Evolutionary conservation across 192 early-diverging fungal species (phyloP), one percentile per base, ranked within the genome.

Genomic region (Coemansia sp.): DNA sequence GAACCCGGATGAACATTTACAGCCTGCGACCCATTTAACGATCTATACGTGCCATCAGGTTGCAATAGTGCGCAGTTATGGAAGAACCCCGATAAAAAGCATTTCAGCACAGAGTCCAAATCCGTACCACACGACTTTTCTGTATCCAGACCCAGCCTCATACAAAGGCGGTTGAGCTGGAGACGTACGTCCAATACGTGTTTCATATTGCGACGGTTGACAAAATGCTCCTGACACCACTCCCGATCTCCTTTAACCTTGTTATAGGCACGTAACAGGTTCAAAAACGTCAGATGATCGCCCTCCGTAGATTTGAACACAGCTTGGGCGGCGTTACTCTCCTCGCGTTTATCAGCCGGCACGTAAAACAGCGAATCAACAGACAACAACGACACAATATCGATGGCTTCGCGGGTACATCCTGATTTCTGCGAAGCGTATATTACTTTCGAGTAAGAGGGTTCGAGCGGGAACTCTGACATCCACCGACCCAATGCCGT

Each of bases 211-310:
- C 97, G 82, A 8, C 79, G 85, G 74, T 95, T 96, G 58, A 99
- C 89, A 85, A 94, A 99, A 74, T 99, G 92, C 52, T 95, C 91
- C 38, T 85, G 74, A 78, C 96, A 99, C 97, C 97, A 99, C 27
- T 87, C 87, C 3, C 78, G 67, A 66, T 97, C 92, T 13, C 93
- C 95, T 22, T 93, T 86, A 6, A 91, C 92, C 29, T 87, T 86
- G 69, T 85, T 81, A 73, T 93, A 98, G 5, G 88, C 92, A 16
- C 88, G 85, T 41, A 95, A 72, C 3, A 96, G 92, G 70, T 96
- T 97, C 49, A 97, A 74, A 12, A 93, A 87, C 2, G 98, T 99
- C 29, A 99, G 68, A 62, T 97, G 96, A 82, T 99, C 96, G 62
- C 98, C 98, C 40, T 96, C 93, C 34, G 87, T 86, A 40, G 88